A percentile compares a stretch with the other conserved stretches of the same genome.
Conservation (phyloP, 2,329 filamentous ascomycete genomes). For the Neonectria hederae region DNA sequence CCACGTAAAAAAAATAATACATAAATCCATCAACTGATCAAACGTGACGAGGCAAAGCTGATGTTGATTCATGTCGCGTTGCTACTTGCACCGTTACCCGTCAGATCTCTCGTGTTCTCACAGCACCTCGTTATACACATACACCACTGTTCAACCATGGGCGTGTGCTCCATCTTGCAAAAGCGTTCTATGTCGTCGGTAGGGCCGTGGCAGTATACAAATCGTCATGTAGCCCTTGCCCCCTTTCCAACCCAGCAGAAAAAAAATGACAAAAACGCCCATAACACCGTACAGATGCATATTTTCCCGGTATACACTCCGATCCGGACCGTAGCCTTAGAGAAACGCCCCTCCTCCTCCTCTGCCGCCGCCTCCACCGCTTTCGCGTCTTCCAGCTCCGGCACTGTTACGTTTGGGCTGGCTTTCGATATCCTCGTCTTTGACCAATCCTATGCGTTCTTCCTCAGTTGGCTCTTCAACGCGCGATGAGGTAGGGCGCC, state of each 20-base stretch:
- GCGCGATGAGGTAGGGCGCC: slow-evolving; percentile 47
- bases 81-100: slow-evolving; percentile 26
- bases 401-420: background rate
- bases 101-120: slow-evolving; percentile 10
- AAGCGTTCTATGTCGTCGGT: slow-evolving; percentile 36
- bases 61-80: slow-evolving; percentile 40
- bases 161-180: slow-evolving; percentile 35
- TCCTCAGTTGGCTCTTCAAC: slow-evolving; percentile 73
- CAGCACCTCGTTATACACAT: slow-evolving; percentile 32
- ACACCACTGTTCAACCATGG: slow-evolving; percentile 32
- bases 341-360: slow-evolving; percentile 27
- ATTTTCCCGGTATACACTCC: slow-evolving; percentile 17
- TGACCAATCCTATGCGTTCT: slow-evolving; percentile 84
- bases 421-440: slow-evolving; percentile 55
- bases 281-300: slow-evolving; percentile 39
- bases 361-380: background rate
- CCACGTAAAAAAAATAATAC: background rate
- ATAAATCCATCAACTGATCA: background rate
- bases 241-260: slow-evolving; percentile 14
- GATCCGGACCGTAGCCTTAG: slow-evolving; percentile 21
- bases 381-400: background rate
- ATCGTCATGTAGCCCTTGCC: slow-evolving; percentile 30
- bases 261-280: slow-evolving; percentile 29
- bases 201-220: slow-evolving; percentile 34
- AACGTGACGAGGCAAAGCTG: slow-evolving; percentile 2